phyloP scores from a whole-genome alignment of 2,329 filamentous ascomycete species.

The Zymoseptoria passerinii region DNA sequence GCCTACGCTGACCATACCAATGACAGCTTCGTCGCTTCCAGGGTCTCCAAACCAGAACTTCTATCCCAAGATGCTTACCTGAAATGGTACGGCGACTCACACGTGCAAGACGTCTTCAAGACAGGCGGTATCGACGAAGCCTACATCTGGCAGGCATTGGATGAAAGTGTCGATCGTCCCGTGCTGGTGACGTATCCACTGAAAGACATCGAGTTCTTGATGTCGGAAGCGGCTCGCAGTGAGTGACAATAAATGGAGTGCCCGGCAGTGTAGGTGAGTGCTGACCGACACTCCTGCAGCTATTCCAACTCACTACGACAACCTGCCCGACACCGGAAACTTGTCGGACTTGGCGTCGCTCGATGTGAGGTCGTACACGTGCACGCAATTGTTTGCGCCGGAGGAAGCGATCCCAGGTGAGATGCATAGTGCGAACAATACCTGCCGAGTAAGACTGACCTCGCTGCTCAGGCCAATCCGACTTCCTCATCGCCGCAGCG shows the following conservation, averaged over 20 bases:
- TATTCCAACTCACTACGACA: conserved; percentile 9
- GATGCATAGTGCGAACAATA: not conserved
- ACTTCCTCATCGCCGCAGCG: conserved; percentile 9
- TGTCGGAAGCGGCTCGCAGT: conserved; percentile 10
- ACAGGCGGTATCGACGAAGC: conserved; percentile 9
- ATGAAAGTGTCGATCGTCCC: conserved; percentile 6
- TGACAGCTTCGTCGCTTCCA: conserved; percentile 5
- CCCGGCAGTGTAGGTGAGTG: not conserved
- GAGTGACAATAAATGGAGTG: not conserved
- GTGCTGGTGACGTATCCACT: conserved; percentile 12
- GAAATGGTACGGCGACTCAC: conserved; percentile 11
- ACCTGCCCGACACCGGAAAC: conserved; percentile 4
- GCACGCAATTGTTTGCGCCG: conserved; percentile 5
- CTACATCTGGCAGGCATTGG: conserved; percentile 6
- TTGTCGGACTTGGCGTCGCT: conserved; percentile 12
- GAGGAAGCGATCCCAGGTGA: not conserved
- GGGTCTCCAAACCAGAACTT: conserved; percentile 6
- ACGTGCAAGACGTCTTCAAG: conserved; percentile 14
- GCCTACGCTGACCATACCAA: not conserved
- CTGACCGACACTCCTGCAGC: conserved; percentile 2
- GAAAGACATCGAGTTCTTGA: conserved; percentile 7
- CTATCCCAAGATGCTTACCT: conserved; percentile 7
- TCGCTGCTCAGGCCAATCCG: conserved; percentile 2
- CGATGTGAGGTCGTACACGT: conserved; percentile 10
- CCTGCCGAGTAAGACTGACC: not conserved